Evolutionary conservation across 208 protist genomes (phyloP), one percentile per base, ranked within the genome.

Genomic region (Trypanosoma lewisi): DNA sequence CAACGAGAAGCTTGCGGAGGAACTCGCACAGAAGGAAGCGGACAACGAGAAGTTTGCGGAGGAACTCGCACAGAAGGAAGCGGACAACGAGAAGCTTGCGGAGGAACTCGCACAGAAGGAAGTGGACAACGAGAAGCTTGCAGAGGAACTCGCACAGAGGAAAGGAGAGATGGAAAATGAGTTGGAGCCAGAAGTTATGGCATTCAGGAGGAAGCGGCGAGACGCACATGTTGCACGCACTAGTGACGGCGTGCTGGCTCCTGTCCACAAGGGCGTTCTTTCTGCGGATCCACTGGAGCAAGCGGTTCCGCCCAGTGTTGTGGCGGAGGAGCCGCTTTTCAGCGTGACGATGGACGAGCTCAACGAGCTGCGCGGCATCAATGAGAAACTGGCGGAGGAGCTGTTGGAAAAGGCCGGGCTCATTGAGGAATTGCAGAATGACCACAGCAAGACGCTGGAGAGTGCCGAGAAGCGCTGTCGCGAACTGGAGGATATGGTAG

Each of bases 91-190:
- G 34, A 39, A 39, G 34, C 34, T 39, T 11, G 34, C 34, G 11
- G 34, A 39, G 34, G 34, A 39, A 14, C 34, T 39, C 11, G 34
- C 34, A 11, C 34, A 39, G 34, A 39, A 11, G 34, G 34, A 39
- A 11, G 34, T 11, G 4, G 34, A 39, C 25, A 67, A 66, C 21
- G 75, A 50, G 48, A 50, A 73, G 73, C 67, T 79, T 61, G 62
- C 64, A 11, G 62, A 47, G 27, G 62, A 75, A 8, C 63, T 61
- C 5, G 73, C 50, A 8, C 47, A 41, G 50, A 44, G 33, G 41
- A 47, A 61, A 17, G 33, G 63, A 54, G 59, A 67, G 34, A 11
- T 11, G 4, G 34, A 39, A 4, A 19, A 54, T 19, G 1, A 36
- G 5, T 31, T 54, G 7, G 12, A 37, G 21, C 11, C 7, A 54